A percentile compares a stretch with the other conserved stretches of the same genome.
These are phyloP conservation scores for Carnegiea gigantea DNA, from an alignment of 179 eudicot genomes.

Conservation along the genomic window DNA sequence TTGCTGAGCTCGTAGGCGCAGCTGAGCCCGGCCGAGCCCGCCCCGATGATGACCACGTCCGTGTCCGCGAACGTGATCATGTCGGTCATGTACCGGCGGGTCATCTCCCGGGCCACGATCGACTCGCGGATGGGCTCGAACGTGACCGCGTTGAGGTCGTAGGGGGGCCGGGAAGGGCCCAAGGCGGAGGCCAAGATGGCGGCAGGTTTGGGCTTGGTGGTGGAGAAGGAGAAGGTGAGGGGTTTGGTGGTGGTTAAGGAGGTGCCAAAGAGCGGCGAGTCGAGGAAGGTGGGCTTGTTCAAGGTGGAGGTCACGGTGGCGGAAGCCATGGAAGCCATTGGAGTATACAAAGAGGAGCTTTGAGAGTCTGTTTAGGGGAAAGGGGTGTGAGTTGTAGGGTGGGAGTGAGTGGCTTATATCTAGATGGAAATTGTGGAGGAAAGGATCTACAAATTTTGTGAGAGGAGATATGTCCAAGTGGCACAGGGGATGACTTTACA, in stretches of 20 bases:
- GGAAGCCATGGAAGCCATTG: conserved; percentile 32
- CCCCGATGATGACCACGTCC: conserved; percentile 82
- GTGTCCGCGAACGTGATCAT: conserved; percentile 87
- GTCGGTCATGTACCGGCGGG: conserved; percentile 89
- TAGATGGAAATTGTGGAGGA: not conserved
- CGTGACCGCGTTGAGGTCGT: conserved; percentile 51
- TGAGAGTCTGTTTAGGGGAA: not conserved
- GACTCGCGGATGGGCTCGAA: conserved; percentile 87
- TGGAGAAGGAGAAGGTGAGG: not conserved
- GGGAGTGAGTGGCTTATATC: conserved; percentile 4
- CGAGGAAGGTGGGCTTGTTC: conserved; percentile 33
- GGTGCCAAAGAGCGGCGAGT: conserved; percentile 31
- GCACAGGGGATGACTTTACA: not conserved
- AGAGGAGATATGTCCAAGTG: not conserved
- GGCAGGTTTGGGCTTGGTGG: conserved; percentile 19
- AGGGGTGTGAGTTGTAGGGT: not conserved
- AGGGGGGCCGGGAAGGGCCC: conserved; percentile 33
- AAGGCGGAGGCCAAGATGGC: conserved; percentile 12
- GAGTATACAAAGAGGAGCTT: not conserved
- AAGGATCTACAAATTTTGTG: not conserved
- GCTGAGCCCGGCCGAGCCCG: conserved; percentile 89
- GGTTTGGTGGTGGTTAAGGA: conserved; percentile 24
- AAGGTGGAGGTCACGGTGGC: conserved; percentile 25
- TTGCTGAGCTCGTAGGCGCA: conserved; percentile 88
- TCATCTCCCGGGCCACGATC: conserved; percentile 86